Evolutionary conservation across 2,329 filamentous ascomycete genomes (phyloP), one percentile per base, ranked within the genome.

Genomic region (Aspergillus persii): DNA sequence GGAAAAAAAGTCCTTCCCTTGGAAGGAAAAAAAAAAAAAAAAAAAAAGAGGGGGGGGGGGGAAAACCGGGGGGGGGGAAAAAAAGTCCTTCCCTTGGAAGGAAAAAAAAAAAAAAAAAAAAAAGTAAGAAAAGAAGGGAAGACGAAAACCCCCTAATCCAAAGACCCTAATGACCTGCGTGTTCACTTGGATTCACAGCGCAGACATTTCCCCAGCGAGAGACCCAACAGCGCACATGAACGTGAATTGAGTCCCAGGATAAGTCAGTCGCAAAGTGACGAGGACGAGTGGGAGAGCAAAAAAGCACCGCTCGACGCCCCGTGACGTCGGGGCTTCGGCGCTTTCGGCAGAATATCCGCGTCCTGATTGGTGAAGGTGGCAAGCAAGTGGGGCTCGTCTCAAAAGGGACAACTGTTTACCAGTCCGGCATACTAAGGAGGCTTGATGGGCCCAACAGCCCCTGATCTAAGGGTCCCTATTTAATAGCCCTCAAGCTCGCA

Each of bases 241-340:
- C 23, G 26, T 26, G 41, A 41, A 46, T 33, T 8, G 51, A 49
- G 53, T 47, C n/a, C 26, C 18, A 9, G 50, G 18, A 48, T 57
- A 51, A 41, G 15, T 57, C 33, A 41, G 15, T 57, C 33, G 55
- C 41, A 55, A 48, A 47, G 36, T 53, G 30, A 39, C 15, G 33
- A 54, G 36, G n/a, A 12, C 31, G n/a, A 47, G 30, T n/a, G n/a
- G 44, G 46, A 27, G 30, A 30, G 53, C 11, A 47, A 50, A 49
- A 53, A 36, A 51, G 46, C 36, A 39, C 12, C 30, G 30, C 39
- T 61, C 58, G 53, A 52, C n/a, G 51, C 61, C 63, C 60, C 61
- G 63, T 68, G 65, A 68, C 64, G 68, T 70, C 64, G 68, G 71
- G 68, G 65, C 68, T 62, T 66, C 67, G 67, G 69, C 71, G 70